Evolutionary conservation across 495 filamentous ascomycete genomes (phyloP).

Genomic region (Usnea hakonensis): DNA sequence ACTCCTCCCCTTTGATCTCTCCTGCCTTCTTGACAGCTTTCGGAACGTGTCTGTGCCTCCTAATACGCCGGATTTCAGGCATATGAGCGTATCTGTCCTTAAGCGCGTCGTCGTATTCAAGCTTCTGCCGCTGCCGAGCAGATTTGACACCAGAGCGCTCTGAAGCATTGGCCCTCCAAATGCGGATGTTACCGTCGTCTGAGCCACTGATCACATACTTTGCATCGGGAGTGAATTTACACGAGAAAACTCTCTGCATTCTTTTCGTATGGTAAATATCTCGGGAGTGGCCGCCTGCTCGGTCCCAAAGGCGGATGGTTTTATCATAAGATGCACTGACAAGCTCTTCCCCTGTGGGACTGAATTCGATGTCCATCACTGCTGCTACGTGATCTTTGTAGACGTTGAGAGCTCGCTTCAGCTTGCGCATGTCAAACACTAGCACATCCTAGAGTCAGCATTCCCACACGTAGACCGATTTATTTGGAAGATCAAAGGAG

Average conservation of each 20-base stretch:
- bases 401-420: conserved; percentile 78
- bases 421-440: conserved; percentile 79
- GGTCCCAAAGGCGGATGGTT: conserved; percentile 70
- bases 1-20: conserved; percentile 91
- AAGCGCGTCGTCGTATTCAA: conserved; percentile 88
- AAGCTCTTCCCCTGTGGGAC: conserved; percentile 87
- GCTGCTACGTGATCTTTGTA: conserved; percentile 92
- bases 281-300: conserved; percentile 70
- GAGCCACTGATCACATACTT: conserved; percentile 79
- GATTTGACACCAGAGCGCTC: conserved; percentile 78
- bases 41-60: conserved; percentile 82
- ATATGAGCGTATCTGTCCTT: conserved; percentile 84
- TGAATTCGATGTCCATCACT: conserved; percentile 95
- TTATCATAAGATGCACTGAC: conserved; percentile 85
- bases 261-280: conserved; percentile 97
- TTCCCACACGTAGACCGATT: too few species aligned
- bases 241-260: conserved; percentile 93
- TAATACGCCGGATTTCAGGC: conserved; percentile 90
- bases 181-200: conserved; percentile 87
- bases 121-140: conserved; percentile 67
- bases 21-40: conserved; percentile 94
- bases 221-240: conserved; percentile 76
- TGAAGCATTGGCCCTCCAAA: conserved; percentile 89
- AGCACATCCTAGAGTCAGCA: too few species aligned
- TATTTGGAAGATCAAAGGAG: too few species aligned